These are phyloP conservation scores for Fusarium tuaranense DNA, from an alignment of 2,329 filamentous ascomycete genomes.

Conservation along the genomic window DNA sequence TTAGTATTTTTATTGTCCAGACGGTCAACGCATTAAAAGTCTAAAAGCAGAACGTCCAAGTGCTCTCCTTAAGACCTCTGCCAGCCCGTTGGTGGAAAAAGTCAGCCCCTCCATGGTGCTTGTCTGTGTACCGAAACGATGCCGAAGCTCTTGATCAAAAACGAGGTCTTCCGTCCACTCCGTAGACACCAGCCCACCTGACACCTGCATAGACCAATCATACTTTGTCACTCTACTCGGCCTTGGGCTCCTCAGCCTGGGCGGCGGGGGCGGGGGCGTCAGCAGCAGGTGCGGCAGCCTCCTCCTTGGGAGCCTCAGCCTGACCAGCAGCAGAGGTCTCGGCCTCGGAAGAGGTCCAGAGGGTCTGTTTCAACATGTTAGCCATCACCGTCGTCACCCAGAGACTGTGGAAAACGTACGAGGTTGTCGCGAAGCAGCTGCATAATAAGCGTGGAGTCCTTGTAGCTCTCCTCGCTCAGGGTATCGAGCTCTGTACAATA, in stretches of 20 bases:
- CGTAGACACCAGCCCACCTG: constrained; percentile 71
- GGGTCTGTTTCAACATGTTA: constrained; percentile 72
- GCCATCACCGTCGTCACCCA: constrained; percentile 17
- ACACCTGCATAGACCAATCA: constrained; percentile 50
- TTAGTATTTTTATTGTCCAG: constrained; percentile 68
- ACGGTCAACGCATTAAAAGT: constrained; percentile 66
- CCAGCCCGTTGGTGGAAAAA: constrained; percentile 52
- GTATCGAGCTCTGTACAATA: constrained; percentile 84
- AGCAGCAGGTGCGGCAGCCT: constrained; percentile 63
- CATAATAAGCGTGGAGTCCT: constrained; percentile 99
- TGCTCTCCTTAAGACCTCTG: constrained; percentile 58
- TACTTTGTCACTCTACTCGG: constrained; percentile 63
- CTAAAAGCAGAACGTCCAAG: constrained; percentile 66
- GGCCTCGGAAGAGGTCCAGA: constrained; percentile 99
- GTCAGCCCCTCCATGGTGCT: constrained; percentile 52
- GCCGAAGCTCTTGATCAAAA: constrained; percentile 62
- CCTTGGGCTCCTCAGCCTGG: constrained; percentile 74
- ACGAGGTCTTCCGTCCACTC: constrained; percentile 71
- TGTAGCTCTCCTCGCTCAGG: constrained; percentile 98
- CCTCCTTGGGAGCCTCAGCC: constrained; percentile 60
- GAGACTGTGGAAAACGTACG: constrained; percentile 62
- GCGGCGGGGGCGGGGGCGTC: constrained; percentile 66
- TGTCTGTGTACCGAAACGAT: constrained; percentile 61
- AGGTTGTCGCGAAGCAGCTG: constrained; percentile 97
- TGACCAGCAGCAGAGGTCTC: constrained; percentile 76